Evolutionary conservation across 345 rosid species (phyloP).

Genomic region (Eucalyptus decipiens): DNA sequence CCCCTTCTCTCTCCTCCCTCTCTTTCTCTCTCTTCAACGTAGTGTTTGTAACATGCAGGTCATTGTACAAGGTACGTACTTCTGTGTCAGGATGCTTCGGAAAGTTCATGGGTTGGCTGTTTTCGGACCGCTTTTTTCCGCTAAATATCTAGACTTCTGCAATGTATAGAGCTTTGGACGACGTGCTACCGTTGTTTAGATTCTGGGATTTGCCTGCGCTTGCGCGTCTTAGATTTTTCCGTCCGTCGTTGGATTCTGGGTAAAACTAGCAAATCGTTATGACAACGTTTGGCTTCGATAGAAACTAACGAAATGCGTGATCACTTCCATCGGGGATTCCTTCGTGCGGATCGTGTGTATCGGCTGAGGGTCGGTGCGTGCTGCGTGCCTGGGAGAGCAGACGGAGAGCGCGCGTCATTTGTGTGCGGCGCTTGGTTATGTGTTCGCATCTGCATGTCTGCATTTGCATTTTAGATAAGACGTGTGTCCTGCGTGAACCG

Average conservation of each 20-base stretch:
- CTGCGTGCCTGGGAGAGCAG: not conserved
- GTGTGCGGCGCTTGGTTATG: not conserved
- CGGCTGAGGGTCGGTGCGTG: not conserved
- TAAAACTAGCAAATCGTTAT: accelerated
- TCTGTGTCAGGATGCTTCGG: not conserved
- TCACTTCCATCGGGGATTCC: not conserved
- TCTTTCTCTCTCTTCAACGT: not conserved
- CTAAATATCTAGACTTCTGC: not conserved
- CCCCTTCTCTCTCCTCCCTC: not conserved
- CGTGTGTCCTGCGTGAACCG: not conserved
- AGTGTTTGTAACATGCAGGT: not conserved
- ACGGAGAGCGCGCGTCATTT: not conserved
- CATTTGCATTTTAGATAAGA: not conserved
- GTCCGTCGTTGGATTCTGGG: not conserved
- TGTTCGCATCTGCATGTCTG: not conserved
- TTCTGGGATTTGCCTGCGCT: not conserved
- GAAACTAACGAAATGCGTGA: not conserved
- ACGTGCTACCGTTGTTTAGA: not conserved
- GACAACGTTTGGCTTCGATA: not conserved
- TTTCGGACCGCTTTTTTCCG: not conserved
- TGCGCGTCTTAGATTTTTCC: not conserved
- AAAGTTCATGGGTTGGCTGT: not conserved
- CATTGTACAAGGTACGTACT: not conserved
- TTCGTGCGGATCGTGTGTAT: not conserved
- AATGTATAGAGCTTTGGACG: not conserved